phyloP scores from a whole-genome alignment of 2,329 filamentous ascomycete species.

The Fusarium odoratissimum region DNA sequence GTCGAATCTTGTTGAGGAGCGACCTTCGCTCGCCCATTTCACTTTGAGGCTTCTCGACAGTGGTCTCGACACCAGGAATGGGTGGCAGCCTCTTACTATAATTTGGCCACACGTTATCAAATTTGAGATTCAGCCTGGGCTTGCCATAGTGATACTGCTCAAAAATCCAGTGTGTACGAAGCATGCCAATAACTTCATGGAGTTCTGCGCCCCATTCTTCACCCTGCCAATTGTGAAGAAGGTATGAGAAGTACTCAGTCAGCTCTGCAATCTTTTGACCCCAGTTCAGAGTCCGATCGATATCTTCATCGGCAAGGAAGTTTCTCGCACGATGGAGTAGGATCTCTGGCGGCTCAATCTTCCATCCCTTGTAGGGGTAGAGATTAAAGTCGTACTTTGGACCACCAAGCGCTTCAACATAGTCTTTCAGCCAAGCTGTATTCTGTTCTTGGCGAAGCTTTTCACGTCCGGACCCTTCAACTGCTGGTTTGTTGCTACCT shows the following conservation, averaged over 20 bases:
- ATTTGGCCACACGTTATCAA: slow-evolving; percentile 31
- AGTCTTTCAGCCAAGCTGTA: slow-evolving; percentile 7
- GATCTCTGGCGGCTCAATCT: slow-evolving; percentile 49
- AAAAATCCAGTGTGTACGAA: slow-evolving; percentile 50
- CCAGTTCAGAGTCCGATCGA: slow-evolving; percentile 56
- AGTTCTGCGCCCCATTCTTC: slow-evolving; percentile 48
- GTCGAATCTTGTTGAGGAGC: slow-evolving; percentile 16
- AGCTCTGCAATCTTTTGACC: slow-evolving; percentile 51
- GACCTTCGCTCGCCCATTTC: slow-evolving; percentile 29
- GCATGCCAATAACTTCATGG: slow-evolving; percentile 49
- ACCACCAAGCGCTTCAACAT: not conserved
- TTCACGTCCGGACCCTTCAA: not conserved
- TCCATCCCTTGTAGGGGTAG: slow-evolving; percentile 50
- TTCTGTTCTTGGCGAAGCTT: not conserved
- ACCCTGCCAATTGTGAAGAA: slow-evolving; percentile 40
- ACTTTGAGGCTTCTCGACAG: not conserved
- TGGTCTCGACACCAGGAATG: slow-evolving; percentile 27
- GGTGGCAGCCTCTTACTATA: slow-evolving; percentile 46
- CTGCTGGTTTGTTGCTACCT: not conserved
- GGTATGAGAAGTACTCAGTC: slow-evolving; percentile 53
- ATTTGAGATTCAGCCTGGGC: slow-evolving; percentile 43
- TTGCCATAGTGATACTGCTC: slow-evolving; percentile 51
- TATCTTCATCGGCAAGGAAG: slow-evolving; percentile 63
- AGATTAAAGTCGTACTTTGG: slow-evolving; percentile 11
- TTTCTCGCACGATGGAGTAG: slow-evolving; percentile 50